These are phyloP conservation scores for Ramaria sp. DNA, from an alignment of 768 basidiomycete species.

Conservation along the genomic window DNA sequence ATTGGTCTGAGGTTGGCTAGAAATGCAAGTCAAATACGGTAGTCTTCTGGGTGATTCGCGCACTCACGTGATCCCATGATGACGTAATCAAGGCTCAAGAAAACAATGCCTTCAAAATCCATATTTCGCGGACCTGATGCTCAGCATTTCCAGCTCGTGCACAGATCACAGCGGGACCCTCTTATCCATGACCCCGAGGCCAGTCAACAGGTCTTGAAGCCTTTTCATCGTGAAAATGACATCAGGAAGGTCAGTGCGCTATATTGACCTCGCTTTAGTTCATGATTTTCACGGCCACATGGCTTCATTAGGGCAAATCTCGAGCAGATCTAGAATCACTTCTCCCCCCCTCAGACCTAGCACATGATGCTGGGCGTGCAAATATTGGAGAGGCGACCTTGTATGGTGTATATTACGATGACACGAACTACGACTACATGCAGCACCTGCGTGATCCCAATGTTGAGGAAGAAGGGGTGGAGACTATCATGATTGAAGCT, in stretches of 20 bases:
- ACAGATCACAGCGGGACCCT: slow-evolving; percentile 92
- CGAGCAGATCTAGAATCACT: slow-evolving; percentile 66
- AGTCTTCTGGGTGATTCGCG: too few species aligned
- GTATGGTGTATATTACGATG: slow-evolving; percentile 92
- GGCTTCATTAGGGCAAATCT: slow-evolving; percentile 55
- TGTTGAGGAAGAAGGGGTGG: slow-evolving; percentile 67
- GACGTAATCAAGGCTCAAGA: too few species aligned
- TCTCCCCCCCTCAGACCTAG: slow-evolving; percentile 37
- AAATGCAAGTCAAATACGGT: too few species aligned
- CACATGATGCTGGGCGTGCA: slow-evolving; percentile 31
- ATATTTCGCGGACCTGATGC: slow-evolving; percentile 85
- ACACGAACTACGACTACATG: slow-evolving; percentile 97
- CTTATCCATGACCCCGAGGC: slow-evolving; percentile 90
- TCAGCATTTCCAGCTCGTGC: slow-evolving; percentile 93
- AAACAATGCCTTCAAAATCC: slow-evolving; percentile 70
- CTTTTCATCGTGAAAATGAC: slow-evolving; percentile 60
- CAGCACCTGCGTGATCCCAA: slow-evolving; percentile 83
- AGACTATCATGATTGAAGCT: slow-evolving; percentile 75
- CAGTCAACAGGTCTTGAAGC: slow-evolving; percentile 79
- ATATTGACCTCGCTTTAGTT: slow-evolving; percentile 1
- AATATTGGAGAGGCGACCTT: slow-evolving; percentile 80
- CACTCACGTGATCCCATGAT: slow-evolving; percentile 11
- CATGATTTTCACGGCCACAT: slow-evolving; percentile 1
- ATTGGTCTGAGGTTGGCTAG: too few species aligned
- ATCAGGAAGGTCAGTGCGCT: slow-evolving; percentile 39